Evolutionary conservation across 2,329 filamentous ascomycete genomes (phyloP).

Genomic region (Fusarium continuum): DNA sequence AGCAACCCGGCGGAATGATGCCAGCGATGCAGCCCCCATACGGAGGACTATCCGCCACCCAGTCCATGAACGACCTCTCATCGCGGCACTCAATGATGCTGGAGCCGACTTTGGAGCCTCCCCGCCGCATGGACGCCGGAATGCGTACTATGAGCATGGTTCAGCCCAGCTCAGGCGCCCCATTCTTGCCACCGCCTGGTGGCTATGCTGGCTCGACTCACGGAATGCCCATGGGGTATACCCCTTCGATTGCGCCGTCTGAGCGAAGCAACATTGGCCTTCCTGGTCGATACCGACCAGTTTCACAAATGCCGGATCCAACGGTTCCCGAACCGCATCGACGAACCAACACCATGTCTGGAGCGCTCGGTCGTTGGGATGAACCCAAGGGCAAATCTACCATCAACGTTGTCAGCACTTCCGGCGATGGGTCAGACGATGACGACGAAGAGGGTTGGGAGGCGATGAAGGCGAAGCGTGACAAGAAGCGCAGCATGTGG

Average conservation of each 20-base stretch:
- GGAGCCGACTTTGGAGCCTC: conserved; percentile 57
- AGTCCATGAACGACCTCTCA: conserved; percentile 56
- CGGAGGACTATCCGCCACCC: conserved; percentile 45
- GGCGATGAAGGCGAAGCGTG: conserved; percentile 74
- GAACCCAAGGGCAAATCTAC: conserved; percentile 48
- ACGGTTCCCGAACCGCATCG: conserved; percentile 45
- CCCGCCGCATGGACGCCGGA: conserved; percentile 53
- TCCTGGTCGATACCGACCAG: conserved; percentile 89
- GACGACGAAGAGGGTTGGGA: conserved; percentile 76
- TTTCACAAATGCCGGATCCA: conserved; percentile 68
- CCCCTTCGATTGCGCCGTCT: conserved; percentile 91
- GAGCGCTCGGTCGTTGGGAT: conserved; percentile 45
- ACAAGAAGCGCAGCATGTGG: conserved; percentile 74
- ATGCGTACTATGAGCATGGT: conserved; percentile 86
- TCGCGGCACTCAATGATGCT: conserved; percentile 58
- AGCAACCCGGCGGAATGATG: conserved; percentile 37
- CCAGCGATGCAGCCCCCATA: conserved; percentile 44
- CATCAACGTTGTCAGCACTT: conserved; percentile 52
- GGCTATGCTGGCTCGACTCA: conserved; percentile 46
- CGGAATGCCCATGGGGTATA: conserved; percentile 68
- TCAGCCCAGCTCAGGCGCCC: conserved; percentile 67
- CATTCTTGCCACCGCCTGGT: conserved; percentile 61
- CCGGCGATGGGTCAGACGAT: conserved; percentile 57
- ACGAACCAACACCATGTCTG: conserved; percentile 49
- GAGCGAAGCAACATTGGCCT: conserved; percentile 94